Conservation (phyloP, 768 basidiomycete species). For the Phanerodontia chrysosporium region DNA sequence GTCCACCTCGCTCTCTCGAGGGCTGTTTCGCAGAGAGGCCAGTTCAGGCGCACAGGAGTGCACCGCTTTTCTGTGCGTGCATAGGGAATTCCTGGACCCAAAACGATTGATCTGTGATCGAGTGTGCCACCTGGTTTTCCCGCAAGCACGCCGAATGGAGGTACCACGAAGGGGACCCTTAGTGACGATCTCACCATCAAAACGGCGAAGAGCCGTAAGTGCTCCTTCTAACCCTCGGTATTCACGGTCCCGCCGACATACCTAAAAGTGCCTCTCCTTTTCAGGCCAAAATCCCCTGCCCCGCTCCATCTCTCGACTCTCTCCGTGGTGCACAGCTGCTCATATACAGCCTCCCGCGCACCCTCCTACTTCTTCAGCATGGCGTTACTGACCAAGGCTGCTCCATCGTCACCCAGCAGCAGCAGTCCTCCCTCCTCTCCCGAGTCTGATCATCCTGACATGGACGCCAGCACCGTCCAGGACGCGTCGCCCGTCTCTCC, state of each 20-base stretch:
- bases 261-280: constrained; percentile 20
- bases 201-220: constrained; percentile 18
- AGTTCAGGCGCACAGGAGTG: constrained; percentile 4
- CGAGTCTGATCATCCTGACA: constrained; percentile 8
- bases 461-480: constrained; percentile 4
- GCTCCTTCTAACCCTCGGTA: constrained; percentile 18
- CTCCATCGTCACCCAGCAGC: constrained; percentile 7
- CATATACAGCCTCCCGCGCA: constrained; percentile 4
- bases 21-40: not conserved
- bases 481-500: constrained; percentile 8
- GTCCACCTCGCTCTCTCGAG: not conserved
- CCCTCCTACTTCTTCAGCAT: not conserved
- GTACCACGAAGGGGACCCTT: constrained; percentile 17
- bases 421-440: constrained; percentile 9
- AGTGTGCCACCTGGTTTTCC: constrained; percentile 17
- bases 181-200: constrained; percentile 25
- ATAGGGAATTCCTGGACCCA: constrained; percentile 5
- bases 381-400: constrained; percentile 9
- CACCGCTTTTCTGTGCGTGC: constrained; percentile 4
- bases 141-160: constrained; percentile 7
- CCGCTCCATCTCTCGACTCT: constrained; percentile 15
- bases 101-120: constrained; percentile 19
- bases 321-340: constrained; percentile 14
- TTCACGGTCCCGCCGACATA: constrained; percentile 17
- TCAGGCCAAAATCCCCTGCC: constrained; percentile 19